Evolutionary conservation across 345 rosid genomes (phyloP).

Genomic region (Psidium guajava): DNA sequence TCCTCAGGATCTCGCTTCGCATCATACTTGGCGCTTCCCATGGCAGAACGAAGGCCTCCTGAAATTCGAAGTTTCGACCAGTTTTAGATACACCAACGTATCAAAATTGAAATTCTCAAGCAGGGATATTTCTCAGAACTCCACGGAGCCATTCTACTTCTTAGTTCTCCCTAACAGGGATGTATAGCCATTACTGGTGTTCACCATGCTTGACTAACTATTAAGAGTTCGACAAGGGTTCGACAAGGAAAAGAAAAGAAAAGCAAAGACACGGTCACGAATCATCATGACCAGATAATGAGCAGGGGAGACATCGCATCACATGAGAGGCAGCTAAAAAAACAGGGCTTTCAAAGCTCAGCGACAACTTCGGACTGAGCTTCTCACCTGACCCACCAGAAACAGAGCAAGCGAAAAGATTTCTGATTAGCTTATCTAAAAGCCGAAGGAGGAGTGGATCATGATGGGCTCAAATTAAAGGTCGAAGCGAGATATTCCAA

Average conservation of each 20-base stretch:
- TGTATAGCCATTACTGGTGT: neutral
- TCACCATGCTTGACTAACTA: neutral
- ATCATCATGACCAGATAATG: neutral
- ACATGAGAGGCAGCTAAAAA: neutral
- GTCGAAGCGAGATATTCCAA: neutral
- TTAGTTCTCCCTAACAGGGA: neutral
- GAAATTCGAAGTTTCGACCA: neutral
- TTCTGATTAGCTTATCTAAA: neutral
- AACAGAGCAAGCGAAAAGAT: neutral
- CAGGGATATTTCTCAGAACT: neutral
- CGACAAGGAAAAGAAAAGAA: neutral
- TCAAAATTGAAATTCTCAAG: neutral
- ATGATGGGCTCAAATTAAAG: neutral
- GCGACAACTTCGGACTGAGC: neutral
- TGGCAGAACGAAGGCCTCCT: constrained; percentile 1
- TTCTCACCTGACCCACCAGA: neutral
- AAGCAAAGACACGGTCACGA: neutral
- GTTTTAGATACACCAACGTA: too few species aligned
- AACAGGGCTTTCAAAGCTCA: neutral
- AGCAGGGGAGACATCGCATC: neutral
- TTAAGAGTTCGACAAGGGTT: too few species aligned
- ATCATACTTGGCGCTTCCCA: constrained; percentile 14
- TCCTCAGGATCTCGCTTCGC: constrained; percentile 15
- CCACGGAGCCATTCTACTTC: neutral
- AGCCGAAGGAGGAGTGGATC: neutral